Conservation (phyloP, 2,329 filamentous ascomycete genomes). For the Ceratocystis destructans region DNA sequence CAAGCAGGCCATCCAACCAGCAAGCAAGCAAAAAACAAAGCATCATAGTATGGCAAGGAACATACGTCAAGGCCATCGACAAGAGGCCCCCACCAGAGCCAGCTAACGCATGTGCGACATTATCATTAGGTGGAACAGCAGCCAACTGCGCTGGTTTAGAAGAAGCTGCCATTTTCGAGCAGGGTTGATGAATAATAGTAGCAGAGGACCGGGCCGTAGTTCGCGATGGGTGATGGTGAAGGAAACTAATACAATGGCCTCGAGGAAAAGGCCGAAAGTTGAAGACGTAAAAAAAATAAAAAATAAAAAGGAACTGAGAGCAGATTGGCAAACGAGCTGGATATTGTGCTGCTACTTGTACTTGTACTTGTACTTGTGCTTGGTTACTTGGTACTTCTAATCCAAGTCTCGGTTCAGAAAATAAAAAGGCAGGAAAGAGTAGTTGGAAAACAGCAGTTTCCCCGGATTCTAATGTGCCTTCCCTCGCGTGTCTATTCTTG, state of each 20-base stretch:
- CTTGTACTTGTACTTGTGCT: too few relatives aligned
- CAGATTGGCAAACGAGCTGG: background rate
- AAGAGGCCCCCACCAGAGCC: conserved; percentile 87
- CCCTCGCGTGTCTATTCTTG: too few relatives aligned
- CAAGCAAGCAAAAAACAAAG: background rate
- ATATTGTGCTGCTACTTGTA: too few relatives aligned
- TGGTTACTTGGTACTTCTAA: too few relatives aligned
- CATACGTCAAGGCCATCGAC: conserved; percentile 87
- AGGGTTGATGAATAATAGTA: background rate
- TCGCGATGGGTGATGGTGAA: background rate
- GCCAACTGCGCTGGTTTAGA: conserved; percentile 39
- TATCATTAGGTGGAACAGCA: conserved; percentile 70
- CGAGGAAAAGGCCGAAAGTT: background rate
- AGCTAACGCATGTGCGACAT: conserved; percentile 87
- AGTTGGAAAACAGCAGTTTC: background rate
- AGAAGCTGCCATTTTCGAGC: conserved; percentile 26
- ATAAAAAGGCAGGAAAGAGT: background rate
- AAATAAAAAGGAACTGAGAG: background rate
- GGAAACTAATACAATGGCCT: background rate
- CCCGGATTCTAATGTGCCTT: conserved; percentile 5
- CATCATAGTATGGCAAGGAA: background rate
- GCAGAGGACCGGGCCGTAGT: background rate
- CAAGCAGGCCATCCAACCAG: background rate
- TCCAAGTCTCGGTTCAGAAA: background rate
- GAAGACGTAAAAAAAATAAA: background rate